These are phyloP conservation scores for Euryodendron excelsum DNA, from an alignment of 148 eudicot species.

Conservation along the genomic window DNA sequence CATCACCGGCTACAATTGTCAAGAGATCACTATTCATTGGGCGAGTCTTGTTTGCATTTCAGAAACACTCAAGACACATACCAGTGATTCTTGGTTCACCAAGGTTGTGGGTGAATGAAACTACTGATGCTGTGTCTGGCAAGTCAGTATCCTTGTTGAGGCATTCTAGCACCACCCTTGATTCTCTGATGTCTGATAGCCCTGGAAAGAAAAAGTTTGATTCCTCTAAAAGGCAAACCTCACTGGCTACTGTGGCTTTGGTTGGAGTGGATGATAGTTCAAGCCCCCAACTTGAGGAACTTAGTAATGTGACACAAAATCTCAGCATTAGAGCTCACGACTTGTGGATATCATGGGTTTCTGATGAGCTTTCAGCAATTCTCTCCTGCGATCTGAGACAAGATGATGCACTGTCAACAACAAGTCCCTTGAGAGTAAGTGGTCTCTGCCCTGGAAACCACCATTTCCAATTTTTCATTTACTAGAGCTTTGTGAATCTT, in stretches of 20 bases:
- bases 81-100: slow-evolving; percentile 90
- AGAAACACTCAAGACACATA: slow-evolving; percentile 75
- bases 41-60: slow-evolving; percentile 83
- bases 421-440: slow-evolving; percentile 74
- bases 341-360: slow-evolving; percentile 90
- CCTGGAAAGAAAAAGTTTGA: slow-evolving; percentile 44
- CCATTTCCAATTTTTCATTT: background rate
- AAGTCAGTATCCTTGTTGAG: slow-evolving; percentile 44
- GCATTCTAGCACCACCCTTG: slow-evolving; percentile 46
- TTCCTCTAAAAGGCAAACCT: slow-evolving; percentile 55
- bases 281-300: slow-evolving; percentile 80
- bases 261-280: slow-evolving; percentile 63
- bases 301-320: slow-evolving; percentile 58
- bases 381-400: slow-evolving; percentile 52
- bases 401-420: slow-evolving; percentile 74
- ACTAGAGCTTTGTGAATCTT: too few species aligned
- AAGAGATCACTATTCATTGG: slow-evolving; percentile 87
- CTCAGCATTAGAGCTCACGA: slow-evolving; percentile 72
- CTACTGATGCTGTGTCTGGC: slow-evolving; percentile 37
- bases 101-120: slow-evolving; percentile 66
- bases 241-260: slow-evolving; percentile 66
- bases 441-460: slow-evolving; percentile 5
- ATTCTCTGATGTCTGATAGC: slow-evolving; percentile 45
- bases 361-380: slow-evolving; percentile 65
- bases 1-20: slow-evolving; percentile 54